phyloP scores from a whole-genome alignment of 2,329 filamentous ascomycete genomes.

The Drechslerella dactyloides region DNA sequence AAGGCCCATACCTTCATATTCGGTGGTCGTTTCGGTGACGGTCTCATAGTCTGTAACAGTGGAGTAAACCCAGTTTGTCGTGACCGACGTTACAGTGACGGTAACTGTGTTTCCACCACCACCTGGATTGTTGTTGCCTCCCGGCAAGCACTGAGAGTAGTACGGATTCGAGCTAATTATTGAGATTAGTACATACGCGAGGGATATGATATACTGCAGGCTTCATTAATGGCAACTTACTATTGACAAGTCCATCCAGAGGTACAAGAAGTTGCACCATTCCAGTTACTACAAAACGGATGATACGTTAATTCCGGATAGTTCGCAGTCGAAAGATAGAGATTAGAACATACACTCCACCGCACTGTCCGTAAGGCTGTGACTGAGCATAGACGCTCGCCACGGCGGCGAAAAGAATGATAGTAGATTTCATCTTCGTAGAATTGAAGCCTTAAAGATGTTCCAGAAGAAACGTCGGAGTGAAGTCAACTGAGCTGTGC shows the following conservation, averaged over 20 bases:
- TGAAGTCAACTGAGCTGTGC: slow-evolving; percentile 10
- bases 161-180: slow-evolving; percentile 44
- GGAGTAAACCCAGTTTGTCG: neutral
- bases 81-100: slow-evolving; percentile 3
- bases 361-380: slow-evolving; percentile 44
- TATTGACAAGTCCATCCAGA: slow-evolving; percentile 49
- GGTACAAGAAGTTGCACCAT: slow-evolving; percentile 23
- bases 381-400: slow-evolving; percentile 39
- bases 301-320: neutral
- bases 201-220: neutral
- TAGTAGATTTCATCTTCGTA: slow-evolving; percentile 47
- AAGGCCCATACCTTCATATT: neutral
- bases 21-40: slow-evolving; percentile 20
- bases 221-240: slow-evolving; percentile 11
- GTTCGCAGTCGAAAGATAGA: neutral
- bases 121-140: slow-evolving; percentile 16
- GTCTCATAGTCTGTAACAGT: slow-evolving; percentile 13
- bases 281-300: slow-evolving; percentile 22
- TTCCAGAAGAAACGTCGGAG: slow-evolving; percentile 24
- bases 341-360: slow-evolving; percentile 35
- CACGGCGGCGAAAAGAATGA: slow-evolving; percentile 36
- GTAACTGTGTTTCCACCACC: slow-evolving; percentile 24
- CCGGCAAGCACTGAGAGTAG: slow-evolving; percentile 50
- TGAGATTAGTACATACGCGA: slow-evolving; percentile 2
- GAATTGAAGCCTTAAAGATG: slow-evolving; percentile 15